phyloP scores from a whole-genome alignment of 2,329 filamentous ascomycete genomes.

The Beauveria sp. region DNA sequence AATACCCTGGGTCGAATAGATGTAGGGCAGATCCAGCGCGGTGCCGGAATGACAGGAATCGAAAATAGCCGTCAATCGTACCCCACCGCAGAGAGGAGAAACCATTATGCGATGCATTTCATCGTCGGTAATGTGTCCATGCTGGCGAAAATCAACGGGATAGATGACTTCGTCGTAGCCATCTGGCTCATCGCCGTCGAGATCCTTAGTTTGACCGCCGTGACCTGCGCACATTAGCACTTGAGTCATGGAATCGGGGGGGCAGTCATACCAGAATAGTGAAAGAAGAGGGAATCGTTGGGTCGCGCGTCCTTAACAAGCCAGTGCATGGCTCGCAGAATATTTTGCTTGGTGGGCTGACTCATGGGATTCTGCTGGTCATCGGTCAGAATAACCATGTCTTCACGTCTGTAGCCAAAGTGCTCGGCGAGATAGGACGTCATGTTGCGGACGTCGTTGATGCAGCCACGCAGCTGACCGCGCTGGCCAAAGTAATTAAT shows the following conservation, averaged over 20 bases:
- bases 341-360: slow-evolving; percentile 92
- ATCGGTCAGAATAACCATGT: slow-evolving; percentile 95
- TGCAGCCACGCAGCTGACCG: slow-evolving; percentile 84
- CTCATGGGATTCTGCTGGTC: slow-evolving; percentile 97
- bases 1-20: slow-evolving; percentile 61
- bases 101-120: slow-evolving; percentile 74
- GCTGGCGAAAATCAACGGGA: slow-evolving; percentile 70
- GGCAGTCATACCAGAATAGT: slow-evolving; percentile 69
- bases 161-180: slow-evolving; percentile 81
- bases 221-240: slow-evolving; percentile 43
- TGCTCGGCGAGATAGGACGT: slow-evolving; percentile 80
- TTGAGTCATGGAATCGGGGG: neutral
- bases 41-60: slow-evolving; percentile 62
- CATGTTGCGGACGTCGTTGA: slow-evolving; percentile 98
- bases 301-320: slow-evolving; percentile 85
- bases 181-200: slow-evolving; percentile 73
- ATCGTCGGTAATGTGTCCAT: slow-evolving; percentile 77
- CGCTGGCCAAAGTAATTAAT: slow-evolving; percentile 96
- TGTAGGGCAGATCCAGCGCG: slow-evolving; percentile 58
- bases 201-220: slow-evolving; percentile 72
- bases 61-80: slow-evolving; percentile 55
- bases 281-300: slow-evolving; percentile 94
- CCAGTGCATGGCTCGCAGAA: slow-evolving; percentile 95
- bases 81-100: slow-evolving; percentile 45
- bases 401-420: slow-evolving; percentile 87